Evolutionary conservation across 2,329 filamentous ascomycete species (phyloP), one percentile per base, ranked within the genome.

Genomic region (Alternaria burnsii): DNA sequence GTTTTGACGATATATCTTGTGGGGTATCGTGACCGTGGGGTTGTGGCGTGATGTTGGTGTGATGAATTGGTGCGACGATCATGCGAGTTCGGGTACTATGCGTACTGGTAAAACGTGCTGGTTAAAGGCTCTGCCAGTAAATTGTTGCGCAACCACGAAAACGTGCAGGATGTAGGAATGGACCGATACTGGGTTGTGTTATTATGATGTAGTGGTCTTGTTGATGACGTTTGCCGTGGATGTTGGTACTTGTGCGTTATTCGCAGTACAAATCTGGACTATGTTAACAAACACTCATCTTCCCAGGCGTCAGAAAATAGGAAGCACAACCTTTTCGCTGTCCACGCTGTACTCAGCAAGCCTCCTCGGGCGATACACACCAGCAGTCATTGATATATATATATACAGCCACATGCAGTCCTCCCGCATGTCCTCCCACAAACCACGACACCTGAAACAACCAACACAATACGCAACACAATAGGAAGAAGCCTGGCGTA

Each of bases 1-100:
- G 4, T 28, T 46, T 42, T 54, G n/a, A 30, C 18, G 20, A 3
- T 14, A 20, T 12, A 2, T 38, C 5, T 57, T 64, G 59, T 67
- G 61, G 62, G 44, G 61, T 67, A 66, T 63, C 62, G 61, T 69
- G 63, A 64, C 60, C 62, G 64, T 69, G 59, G 54, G 18, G 28
- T 63, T 64, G 70, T 75, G 73, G 71, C 71, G 73, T 75, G 73
- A 75, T 71, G 63, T 58, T 73, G 66, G 69, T 67, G 63, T 74
- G 71, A 75, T 58, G 57, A 10, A 28, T 71, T 68, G 58, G 62
- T 14, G 64, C 61, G 65, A 63, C 52, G 22, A 38, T 71, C 71
- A 62, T 65, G 65, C 63, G 64, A 69, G 68, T 62, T 32, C 59
- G 52, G 64, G 32, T 36, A 14, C 32, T 62, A 63, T 0, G 8